These are phyloP conservation scores for Trichoderma hamatum DNA, from an alignment of 2,329 filamentous ascomycete species.

Conservation along the genomic window DNA sequence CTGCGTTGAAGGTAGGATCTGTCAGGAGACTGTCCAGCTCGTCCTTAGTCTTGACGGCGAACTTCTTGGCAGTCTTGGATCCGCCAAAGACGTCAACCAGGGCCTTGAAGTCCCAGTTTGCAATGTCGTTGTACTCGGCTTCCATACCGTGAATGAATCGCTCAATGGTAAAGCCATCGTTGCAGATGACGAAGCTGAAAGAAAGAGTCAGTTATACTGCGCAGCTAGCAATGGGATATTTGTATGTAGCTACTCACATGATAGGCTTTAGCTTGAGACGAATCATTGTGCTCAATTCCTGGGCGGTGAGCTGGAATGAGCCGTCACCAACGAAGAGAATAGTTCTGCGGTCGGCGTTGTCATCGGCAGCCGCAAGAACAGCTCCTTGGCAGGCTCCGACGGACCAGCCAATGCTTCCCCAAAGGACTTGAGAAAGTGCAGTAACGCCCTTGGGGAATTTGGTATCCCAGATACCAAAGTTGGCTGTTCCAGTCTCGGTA, in stretches of 20 bases:
- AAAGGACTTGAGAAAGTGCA: slow-evolving; percentile 76
- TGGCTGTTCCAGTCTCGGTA: slow-evolving; percentile 85
- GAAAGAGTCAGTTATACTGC: slow-evolving; percentile 30
- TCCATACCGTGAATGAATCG: slow-evolving; percentile 84
- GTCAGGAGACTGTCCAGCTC: slow-evolving; percentile 68
- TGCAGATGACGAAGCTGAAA: slow-evolving; percentile 77
- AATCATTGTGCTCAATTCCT: slow-evolving; percentile 85
- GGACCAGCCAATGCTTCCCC: slow-evolving; percentile 69
- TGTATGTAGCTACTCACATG: slow-evolving; percentile 57
- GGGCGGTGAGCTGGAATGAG: slow-evolving; percentile 80
- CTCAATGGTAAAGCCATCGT: slow-evolving; percentile 88
- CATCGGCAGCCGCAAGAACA: slow-evolving; percentile 73
- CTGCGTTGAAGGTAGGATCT: slow-evolving; percentile 64
- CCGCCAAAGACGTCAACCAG: slow-evolving; percentile 71
- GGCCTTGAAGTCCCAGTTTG: slow-evolving; percentile 72
- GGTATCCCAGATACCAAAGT: slow-evolving; percentile 87
- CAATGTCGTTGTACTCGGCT: slow-evolving; percentile 79
- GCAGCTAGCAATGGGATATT: too few relatives aligned
- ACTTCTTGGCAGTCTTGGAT: slow-evolving; percentile 61
- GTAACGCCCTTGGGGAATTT: slow-evolving; percentile 77
- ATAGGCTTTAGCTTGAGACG: slow-evolving; percentile 73
- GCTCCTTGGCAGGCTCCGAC: slow-evolving; percentile 65
- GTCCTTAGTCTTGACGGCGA: slow-evolving; percentile 68
- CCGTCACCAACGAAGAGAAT: slow-evolving; percentile 91
- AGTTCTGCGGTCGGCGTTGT: slow-evolving; percentile 61